phyloP scores from a whole-genome alignment of 1,284 basidiomycete genomes.

The Cronartium quercuum region DNA sequence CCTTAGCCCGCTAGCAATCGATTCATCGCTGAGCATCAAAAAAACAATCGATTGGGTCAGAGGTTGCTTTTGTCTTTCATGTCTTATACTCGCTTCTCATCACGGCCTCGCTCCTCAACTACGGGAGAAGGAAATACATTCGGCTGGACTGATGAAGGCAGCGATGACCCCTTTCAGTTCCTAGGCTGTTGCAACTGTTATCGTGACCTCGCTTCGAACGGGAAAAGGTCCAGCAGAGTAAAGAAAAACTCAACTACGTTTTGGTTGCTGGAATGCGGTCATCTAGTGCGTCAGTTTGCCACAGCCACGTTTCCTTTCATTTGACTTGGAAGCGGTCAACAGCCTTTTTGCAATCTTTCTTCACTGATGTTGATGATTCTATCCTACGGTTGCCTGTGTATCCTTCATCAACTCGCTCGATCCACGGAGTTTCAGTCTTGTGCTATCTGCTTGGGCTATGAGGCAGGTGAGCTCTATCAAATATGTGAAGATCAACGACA shows the following conservation, averaged over 20 bases:
- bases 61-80: too few relatives aligned
- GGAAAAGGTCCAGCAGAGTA: not conserved
- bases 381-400: not conserved
- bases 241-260: constrained; percentile 3
- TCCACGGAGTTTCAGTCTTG: constrained; percentile 1
- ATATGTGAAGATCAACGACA: not conserved
- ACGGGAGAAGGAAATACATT: not conserved
- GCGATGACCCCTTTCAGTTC: constrained; percentile 14
- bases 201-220: constrained; percentile 4
- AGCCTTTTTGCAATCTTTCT: not conserved
- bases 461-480: constrained; percentile 3
- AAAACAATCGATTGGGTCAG: too few relatives aligned
- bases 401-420: not conserved
- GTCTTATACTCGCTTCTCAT: not conserved
- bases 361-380: not conserved
- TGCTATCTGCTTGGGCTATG: constrained; percentile 14
- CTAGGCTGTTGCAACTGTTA: constrained; percentile 30
- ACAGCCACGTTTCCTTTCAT: not conserved
- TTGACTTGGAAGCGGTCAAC: not conserved
- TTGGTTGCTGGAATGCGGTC: constrained; percentile 34
- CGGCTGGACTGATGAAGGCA: not conserved
- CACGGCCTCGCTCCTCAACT: not conserved
- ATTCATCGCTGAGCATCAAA: too few relatives aligned
- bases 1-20: too few relatives aligned
- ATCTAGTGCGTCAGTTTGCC: constrained; percentile 7